A percentile compares a stretch with the other conserved stretches of the same genome.
Evolutionary conservation across 148 eudicot species (phyloP).

Genomic region (Camellia lanceoleosa): DNA sequence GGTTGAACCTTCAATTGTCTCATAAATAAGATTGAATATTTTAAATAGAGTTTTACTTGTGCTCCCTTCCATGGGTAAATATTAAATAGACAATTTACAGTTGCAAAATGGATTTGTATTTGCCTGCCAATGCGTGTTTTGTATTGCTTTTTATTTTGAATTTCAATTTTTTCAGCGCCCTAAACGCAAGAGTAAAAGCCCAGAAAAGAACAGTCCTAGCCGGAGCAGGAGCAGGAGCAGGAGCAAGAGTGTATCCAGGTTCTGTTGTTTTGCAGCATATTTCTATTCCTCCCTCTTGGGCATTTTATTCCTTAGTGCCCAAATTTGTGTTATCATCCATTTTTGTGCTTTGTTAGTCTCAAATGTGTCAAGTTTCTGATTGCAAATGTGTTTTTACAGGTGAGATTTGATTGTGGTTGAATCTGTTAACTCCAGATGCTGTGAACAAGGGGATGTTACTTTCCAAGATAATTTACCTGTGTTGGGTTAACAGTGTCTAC

Average conservation of each 20-base stretch:
- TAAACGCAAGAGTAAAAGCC: conserved; percentile 50
- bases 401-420: background rate
- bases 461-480: background rate
- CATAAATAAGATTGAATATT: background rate
- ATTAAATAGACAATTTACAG: background rate
- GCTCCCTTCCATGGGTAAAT: no score
- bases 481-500: background rate
- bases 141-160: conserved; percentile 12
- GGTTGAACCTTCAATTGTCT: background rate
- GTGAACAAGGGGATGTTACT: background rate
- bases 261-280: background rate
- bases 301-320: background rate
- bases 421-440: background rate
- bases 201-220: conserved; percentile 35
- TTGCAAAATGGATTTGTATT: background rate
- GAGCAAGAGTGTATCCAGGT: conserved; percentile 51
- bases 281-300: background rate
- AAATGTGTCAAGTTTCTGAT: background rate
- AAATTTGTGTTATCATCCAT: background rate
- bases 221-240: conserved; percentile 36
- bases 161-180: conserved; percentile 10
- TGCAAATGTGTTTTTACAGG: conserved; percentile 1
- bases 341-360: background rate
- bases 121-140: background rate
- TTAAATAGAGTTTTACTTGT: background rate